Conservation (phyloP, 352 stramenopile species). For the Phytophthora idaei region DNA sequence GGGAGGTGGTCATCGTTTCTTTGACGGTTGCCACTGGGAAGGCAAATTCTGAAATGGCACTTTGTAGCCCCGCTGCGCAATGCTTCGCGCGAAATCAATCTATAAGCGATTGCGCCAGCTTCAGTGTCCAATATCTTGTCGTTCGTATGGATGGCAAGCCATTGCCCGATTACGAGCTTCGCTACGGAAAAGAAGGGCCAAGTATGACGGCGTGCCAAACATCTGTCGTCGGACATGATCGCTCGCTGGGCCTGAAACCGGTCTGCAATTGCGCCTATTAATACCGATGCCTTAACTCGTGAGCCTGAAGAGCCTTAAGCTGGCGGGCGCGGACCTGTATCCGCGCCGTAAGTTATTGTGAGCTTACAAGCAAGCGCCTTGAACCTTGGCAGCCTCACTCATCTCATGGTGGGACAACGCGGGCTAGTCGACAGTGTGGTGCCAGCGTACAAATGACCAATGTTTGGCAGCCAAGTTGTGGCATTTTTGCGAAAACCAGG, state of each 20-base stretch:
- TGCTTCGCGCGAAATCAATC: constrained; percentile 41
- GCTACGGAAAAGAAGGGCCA: constrained; percentile 7
- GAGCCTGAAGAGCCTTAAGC: too few species aligned
- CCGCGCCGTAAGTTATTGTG: too few species aligned
- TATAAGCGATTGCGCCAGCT: constrained; percentile 29
- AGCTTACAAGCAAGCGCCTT: too few species aligned
- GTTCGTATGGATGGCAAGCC: constrained; percentile 29
- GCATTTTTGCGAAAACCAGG: background rate
- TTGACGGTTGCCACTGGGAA: constrained; percentile 14
- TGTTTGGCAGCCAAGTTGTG: background rate
- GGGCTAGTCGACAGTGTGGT: too few species aligned
- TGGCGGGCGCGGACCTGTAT: too few species aligned
- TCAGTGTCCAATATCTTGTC: constrained; percentile 8
- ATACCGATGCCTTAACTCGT: too few species aligned
- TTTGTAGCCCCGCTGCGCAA: background rate
- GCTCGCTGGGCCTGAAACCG: background rate
- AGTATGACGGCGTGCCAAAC: constrained; percentile 20
- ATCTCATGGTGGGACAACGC: background rate
- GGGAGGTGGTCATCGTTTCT: constrained; percentile 30
- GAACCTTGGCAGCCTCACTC: background rate
- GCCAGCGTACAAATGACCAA: too few species aligned
- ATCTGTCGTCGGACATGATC: background rate
- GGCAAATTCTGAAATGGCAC: constrained; percentile 45
- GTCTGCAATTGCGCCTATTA: background rate
- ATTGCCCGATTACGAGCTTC: constrained; percentile 32